phyloP scores from a whole-genome alignment of 2,329 filamentous ascomycete species.

The Microsporum canis region DNA sequence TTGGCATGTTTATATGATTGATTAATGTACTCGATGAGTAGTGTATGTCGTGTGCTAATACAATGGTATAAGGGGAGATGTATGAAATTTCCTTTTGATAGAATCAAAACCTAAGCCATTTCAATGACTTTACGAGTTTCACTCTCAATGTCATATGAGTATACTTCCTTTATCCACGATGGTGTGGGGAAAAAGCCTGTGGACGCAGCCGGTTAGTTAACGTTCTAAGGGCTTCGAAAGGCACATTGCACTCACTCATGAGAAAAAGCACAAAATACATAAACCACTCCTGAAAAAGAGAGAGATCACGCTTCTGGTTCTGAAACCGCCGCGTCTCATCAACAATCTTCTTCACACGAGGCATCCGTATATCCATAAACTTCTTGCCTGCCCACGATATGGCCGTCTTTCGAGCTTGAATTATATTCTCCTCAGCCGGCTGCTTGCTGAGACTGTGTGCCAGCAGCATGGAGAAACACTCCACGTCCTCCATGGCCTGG shows the following conservation, averaged over 20 bases:
- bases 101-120: background rate
- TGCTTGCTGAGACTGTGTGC: slow-evolving; percentile 19
- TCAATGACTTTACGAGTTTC: slow-evolving; percentile 9
- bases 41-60: background rate
- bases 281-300: slow-evolving; percentile 25
- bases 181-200: slow-evolving; percentile 11
- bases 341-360: slow-evolving; percentile 26
- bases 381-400: slow-evolving; percentile 22
- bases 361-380: slow-evolving; percentile 27
- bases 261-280: slow-evolving; percentile 32
- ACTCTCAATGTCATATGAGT: slow-evolving; percentile 12
- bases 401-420: slow-evolving; percentile 13
- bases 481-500: slow-evolving; percentile 46
- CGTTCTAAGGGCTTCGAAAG: background rate
- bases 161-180: slow-evolving; percentile 10
- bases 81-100: background rate
- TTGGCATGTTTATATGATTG: background rate
- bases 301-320: slow-evolving; percentile 26
- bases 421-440: background rate
- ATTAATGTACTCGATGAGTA: background rate
- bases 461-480: slow-evolving; percentile 37
- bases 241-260: slow-evolving; percentile 17
- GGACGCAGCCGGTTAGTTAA: background rate
- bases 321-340: slow-evolving; percentile 25
- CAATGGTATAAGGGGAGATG: background rate